Base-by-base conservation (phyloP, 2,329 filamentous ascomycete species). In the Dactylellina sp. region DNA sequence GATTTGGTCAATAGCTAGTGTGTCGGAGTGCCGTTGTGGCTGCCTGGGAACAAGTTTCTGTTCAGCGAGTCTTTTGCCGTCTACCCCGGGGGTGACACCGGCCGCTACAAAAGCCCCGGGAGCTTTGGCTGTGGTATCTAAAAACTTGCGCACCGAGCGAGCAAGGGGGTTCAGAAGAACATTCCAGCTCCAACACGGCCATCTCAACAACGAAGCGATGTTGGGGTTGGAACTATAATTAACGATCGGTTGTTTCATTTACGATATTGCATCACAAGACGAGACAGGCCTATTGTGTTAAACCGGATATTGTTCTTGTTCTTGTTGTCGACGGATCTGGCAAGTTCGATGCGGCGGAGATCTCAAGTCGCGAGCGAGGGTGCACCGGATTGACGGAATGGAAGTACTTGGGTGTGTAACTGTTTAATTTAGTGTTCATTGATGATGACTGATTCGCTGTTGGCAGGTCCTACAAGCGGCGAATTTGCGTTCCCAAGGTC, bases 291-390 rank as follows among this genome's bases (percentile, higher is more conserved):
- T 12, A 60, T 59, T 44, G 25, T 50, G 32, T 35, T n/a, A 37
- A 44, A 4, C 46, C 1, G 20, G 37, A 50, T 44, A 44, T 52
- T 32, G 28, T 4, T 32, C 5, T 32, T 32, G 4, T 32, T 32
- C 9, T 40, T 40, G 37, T 40, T 52, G 44, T 68, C 44, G 63
- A 68, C 63, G 63, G 63, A 68, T 68, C 63, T 68, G 53, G 63
- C 37, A 60, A 68, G 53, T 35, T 68, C 24, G 52, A 68, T 42
- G 63, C 53, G 53, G 53, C 37, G 52, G 32, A 49, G 44, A 44
- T 59, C 53, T 56, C 1, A 32, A 14, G 42, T 16, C 16, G 28
- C 28, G 4, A 32, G 9, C 32, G 44, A 49, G n/a, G 47, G 24
- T 18, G 47, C 49, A 52, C 40, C 40, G 22, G 40, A 42, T 46